Percentiles rank a stretch among this genome's conserved stretches.
Conservation (phyloP, 768 basidiomycete genomes). For the Lactarius trivialis region DNA sequence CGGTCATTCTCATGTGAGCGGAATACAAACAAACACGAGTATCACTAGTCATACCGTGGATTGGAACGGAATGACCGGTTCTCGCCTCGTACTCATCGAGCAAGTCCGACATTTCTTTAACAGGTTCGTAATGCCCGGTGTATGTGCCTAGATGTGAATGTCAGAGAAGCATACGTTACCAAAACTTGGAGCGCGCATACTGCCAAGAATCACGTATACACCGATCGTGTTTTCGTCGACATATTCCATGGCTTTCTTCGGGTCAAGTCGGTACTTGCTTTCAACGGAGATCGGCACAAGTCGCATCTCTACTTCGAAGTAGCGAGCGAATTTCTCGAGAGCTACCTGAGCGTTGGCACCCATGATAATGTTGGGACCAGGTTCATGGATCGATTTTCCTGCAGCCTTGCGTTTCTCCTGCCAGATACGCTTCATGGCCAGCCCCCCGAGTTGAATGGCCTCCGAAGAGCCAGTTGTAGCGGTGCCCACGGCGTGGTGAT, state of each 20-base stretch:
- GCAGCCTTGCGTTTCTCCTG: slow-evolving; percentile 58
- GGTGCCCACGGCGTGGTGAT: slow-evolving; percentile 52
- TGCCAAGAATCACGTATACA: slow-evolving; percentile 53
- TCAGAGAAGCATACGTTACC: slow-evolving; percentile 1
- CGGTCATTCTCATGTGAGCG: slow-evolving; percentile 22
- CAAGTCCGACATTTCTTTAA: slow-evolving; percentile 76
- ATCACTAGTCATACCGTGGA: slow-evolving; percentile 29
- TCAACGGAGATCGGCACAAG: slow-evolving; percentile 59
- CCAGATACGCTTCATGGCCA: slow-evolving; percentile 68
- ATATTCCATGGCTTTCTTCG: slow-evolving; percentile 54
- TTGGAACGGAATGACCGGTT: slow-evolving; percentile 40
- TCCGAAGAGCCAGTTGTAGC: slow-evolving; percentile 68
- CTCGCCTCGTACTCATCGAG: slow-evolving; percentile 50
- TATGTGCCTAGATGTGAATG: slow-evolving; percentile 31
- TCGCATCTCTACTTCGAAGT: slow-evolving; percentile 59
- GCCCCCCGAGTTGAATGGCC: slow-evolving; percentile 66
- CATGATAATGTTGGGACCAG: slow-evolving; percentile 60
- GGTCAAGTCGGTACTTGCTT: slow-evolving; percentile 72
- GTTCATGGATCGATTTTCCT: slow-evolving; percentile 60
- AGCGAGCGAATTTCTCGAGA: slow-evolving; percentile 63
- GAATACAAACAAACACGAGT: neutral
- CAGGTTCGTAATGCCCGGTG: slow-evolving; percentile 66
- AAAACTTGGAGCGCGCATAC: slow-evolving; percentile 28
- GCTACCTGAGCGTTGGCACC: slow-evolving; percentile 67
- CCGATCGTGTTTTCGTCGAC: slow-evolving; percentile 72